Evolutionary conservation across 129 eudicot species (phyloP), one percentile per base, ranked within the genome.

Genomic region (Flaveria sonorensis): DNA sequence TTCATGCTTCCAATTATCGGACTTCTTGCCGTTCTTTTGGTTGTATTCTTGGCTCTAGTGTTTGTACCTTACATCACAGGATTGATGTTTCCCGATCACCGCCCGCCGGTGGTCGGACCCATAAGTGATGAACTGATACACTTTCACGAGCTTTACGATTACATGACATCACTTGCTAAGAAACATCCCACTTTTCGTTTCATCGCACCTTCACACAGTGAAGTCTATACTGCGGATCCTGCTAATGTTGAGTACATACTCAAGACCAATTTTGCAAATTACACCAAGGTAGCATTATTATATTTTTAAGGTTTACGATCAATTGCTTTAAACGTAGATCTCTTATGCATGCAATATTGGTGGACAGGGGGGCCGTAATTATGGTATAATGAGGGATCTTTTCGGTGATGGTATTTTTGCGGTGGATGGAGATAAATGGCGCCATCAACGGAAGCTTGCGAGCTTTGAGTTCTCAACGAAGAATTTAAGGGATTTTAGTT

Each of bases 341-440:
- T 36, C 40, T 36, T 36, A 36, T 36, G 1, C 63, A 2, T 61
- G 15, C 7, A 1, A 16, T 14, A 36, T 48, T 53, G 14, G 24
- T 20, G 40, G 18, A 67, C 76, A 83, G 92, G 89, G 93, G 14
- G 64, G 20, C 23, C 73, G 77, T 51, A 39, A 86, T 80, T 53
- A 21, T 40, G 83, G 80, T 28, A 76, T 78, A 7, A 77, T 88
- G 76, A 40, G 67, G 32, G 96, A 82, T 73, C 88, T 90, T 48
- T 79, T 90, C 20, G 93, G 96, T 11, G 83, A 88, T 10, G 96
- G 96, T 53, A 90, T 90, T 21, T 90, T 90, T 10, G 83, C 86
- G 0, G 89, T 88, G 10, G 92, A 90, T 50, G 96, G 92, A 24
- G 82, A 71, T 47, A 90, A 72, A 63, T 90, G 96, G 96, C 85